A percentile compares a stretch with the other conserved stretches of the same genome.
These are phyloP conservation scores for Mycena maculata DNA, from an alignment of 768 basidiomycete species.

Conservation along the genomic window DNA sequence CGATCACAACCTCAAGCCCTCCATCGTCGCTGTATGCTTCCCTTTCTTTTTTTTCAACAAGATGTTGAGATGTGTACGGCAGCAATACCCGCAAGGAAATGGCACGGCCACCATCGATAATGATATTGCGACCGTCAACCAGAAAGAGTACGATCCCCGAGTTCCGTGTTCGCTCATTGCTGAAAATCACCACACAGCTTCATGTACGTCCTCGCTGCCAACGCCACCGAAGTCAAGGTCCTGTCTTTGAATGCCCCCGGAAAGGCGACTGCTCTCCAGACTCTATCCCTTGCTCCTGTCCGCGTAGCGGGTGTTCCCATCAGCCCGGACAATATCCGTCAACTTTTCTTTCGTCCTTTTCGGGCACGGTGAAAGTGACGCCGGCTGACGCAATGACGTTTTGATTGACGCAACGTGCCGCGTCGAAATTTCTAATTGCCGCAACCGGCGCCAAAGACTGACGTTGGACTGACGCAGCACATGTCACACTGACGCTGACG, in stretches of 20 bases:
- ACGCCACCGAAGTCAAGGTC: constrained; percentile 43
- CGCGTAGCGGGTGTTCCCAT: constrained; percentile 43
- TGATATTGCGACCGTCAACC: constrained; percentile 51
- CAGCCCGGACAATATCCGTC: no score
- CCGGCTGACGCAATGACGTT: no score
- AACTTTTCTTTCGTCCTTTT: no score
- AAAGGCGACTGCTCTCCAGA: constrained; percentile 40
- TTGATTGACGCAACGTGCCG: no score
- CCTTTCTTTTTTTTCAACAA: neutral
- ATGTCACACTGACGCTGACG: no score
- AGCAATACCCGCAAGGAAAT: constrained; percentile 55
- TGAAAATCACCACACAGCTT: constrained; percentile 34
- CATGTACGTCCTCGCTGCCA: constrained; percentile 45
- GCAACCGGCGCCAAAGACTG: no score
- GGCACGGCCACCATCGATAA: constrained; percentile 54
- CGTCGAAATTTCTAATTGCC: no score
- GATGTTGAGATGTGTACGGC: neutral
- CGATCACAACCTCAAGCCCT: constrained; percentile 55
- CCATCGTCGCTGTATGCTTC: constrained; percentile 55
- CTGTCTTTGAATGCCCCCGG: constrained; percentile 42
- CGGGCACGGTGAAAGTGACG: no score
- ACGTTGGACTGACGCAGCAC: no score
- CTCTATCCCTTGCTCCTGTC: constrained; percentile 40
- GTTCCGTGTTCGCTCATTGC: neutral
- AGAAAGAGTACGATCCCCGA: constrained; percentile 47